Percentiles rank a stretch among this genome's conserved stretches.
Conservation (phyloP, 2,329 filamentous ascomycete species). For the Aspergillus quadrilineatus region DNA sequence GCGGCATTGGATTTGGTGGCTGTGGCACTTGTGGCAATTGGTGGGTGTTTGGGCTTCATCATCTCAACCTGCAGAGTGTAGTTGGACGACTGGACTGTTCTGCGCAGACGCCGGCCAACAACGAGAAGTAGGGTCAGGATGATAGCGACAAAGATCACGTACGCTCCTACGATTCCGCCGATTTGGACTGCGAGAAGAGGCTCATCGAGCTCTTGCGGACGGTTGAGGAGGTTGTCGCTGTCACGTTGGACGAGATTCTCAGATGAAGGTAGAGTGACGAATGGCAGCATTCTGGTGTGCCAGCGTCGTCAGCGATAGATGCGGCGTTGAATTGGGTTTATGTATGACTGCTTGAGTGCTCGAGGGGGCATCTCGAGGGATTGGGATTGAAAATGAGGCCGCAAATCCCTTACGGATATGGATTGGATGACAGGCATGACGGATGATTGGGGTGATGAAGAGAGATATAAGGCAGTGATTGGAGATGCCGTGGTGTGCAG, state of each 20-base stretch:
- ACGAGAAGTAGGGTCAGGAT: constrained; percentile 66
- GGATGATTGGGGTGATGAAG: constrained; percentile 1
- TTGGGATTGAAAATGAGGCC: constrained; percentile 21
- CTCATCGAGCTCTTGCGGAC: constrained; percentile 52
- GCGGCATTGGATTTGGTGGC: background rate
- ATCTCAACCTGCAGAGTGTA: constrained; percentile 57
- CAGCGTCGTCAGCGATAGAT: constrained; percentile 7
- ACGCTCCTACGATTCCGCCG: constrained; percentile 78
- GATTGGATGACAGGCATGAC: constrained; percentile 9
- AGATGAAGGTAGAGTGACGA: constrained; percentile 10
- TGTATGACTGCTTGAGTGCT: constrained; percentile 17
- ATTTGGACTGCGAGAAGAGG: constrained; percentile 76
- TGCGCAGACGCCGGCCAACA: constrained; percentile 58
- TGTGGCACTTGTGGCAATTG: constrained; percentile 5
- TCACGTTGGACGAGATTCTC: constrained; percentile 14
- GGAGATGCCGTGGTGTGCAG: constrained; percentile 13
- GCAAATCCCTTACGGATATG: constrained; percentile 27
- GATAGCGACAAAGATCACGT: constrained; percentile 73
- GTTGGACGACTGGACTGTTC: constrained; percentile 53
- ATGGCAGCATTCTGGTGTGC: constrained; percentile 16
- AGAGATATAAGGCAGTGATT: constrained; percentile 6
- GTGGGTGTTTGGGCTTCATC: constrained; percentile 46
- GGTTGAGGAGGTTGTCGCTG: constrained; percentile 14
- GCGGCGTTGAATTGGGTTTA: constrained; percentile 16
- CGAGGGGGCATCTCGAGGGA: constrained; percentile 14